A percentile compares a stretch with the other conserved stretches of the same genome.
These are phyloP conservation scores for Botryotinia calthae DNA, from an alignment of 2,329 filamentous ascomycete species.

Conservation along the genomic window DNA sequence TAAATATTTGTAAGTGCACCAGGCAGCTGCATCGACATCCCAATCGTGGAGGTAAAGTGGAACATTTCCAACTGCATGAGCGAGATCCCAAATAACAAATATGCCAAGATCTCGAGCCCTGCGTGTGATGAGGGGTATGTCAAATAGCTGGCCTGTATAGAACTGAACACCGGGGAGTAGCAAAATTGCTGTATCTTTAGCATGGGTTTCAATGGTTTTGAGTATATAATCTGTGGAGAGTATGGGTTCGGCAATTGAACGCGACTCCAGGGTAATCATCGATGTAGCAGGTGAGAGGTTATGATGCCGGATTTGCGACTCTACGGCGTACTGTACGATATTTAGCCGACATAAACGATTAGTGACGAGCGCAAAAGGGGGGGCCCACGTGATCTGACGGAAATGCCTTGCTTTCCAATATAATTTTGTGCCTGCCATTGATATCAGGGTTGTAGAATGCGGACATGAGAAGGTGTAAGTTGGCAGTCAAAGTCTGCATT, in stretches of 20 bases:
- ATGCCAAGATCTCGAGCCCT: constrained; percentile 66
- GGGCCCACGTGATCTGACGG: constrained; percentile 73
- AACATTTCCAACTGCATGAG: constrained; percentile 76
- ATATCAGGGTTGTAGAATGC: constrained; percentile 72
- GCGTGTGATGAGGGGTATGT: constrained; percentile 69
- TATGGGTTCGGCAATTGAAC: constrained; percentile 48
- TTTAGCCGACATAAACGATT: constrained; percentile 26
- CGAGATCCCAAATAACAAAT: constrained; percentile 75
- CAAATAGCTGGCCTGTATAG: constrained; percentile 75
- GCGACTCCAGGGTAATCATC: constrained; percentile 65
- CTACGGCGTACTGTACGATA: constrained; percentile 63
- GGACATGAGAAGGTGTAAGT: constrained; percentile 73
- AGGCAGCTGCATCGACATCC: constrained; percentile 74
- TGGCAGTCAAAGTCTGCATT: constrained; percentile 77
- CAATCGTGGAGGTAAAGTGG: constrained; percentile 70
- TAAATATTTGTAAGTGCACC: constrained; percentile 84
- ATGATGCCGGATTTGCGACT: constrained; percentile 72
- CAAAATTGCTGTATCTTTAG: constrained; percentile 64
- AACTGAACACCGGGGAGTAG: constrained; percentile 77
- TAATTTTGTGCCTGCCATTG: constrained; percentile 63
- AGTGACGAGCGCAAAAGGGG: constrained; percentile 9
- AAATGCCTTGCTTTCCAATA: constrained; percentile 77
- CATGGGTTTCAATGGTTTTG: constrained; percentile 63
- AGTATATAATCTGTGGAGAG: constrained; percentile 67
- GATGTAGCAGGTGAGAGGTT: constrained; percentile 60